Percentiles rank a stretch among this genome's conserved stretches.
Evolutionary conservation across 2,329 filamentous ascomycete genomes (phyloP).

Genomic region (Fusarium anguioides): DNA sequence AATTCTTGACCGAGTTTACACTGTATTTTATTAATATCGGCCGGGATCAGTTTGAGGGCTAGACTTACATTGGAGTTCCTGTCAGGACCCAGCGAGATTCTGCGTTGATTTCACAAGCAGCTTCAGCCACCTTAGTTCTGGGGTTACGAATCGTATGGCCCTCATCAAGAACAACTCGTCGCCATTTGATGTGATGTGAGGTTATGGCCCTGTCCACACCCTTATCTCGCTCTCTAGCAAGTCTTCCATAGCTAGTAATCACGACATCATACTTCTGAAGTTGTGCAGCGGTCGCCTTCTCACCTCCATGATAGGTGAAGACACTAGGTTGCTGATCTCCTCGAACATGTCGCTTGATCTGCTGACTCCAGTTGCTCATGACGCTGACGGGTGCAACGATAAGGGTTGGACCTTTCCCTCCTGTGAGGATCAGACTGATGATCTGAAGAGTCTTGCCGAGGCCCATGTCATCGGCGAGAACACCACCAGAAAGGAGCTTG

Average conservation of each 20-base stretch:
- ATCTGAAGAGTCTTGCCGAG: slow-evolving; percentile 89
- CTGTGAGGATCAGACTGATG: slow-evolving; percentile 78
- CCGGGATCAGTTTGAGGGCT: neutral
- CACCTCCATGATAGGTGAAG: slow-evolving; percentile 78
- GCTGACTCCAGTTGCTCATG: slow-evolving; percentile 90
- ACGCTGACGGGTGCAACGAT: slow-evolving; percentile 86
- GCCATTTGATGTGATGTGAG: slow-evolving; percentile 68
- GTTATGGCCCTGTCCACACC: slow-evolving; percentile 56
- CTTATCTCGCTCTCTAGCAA: slow-evolving; percentile 71
- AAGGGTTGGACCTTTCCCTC: slow-evolving; percentile 71
- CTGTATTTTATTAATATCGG: slow-evolving; percentile 50
- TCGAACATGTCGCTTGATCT: slow-evolving; percentile 78
- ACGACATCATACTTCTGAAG: slow-evolving; percentile 78
- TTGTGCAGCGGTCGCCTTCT: slow-evolving; percentile 65
- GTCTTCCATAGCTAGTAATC: slow-evolving; percentile 84
- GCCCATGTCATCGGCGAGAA: slow-evolving; percentile 91
- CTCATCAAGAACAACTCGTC: slow-evolving; percentile 83
- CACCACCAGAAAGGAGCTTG: slow-evolving; percentile 79
- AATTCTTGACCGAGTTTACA: slow-evolving; percentile 82
- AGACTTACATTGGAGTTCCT: slow-evolving; percentile 78
- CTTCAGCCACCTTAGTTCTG: slow-evolving; percentile 75
- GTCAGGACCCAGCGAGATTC: slow-evolving; percentile 82
- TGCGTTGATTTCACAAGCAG: slow-evolving; percentile 74
- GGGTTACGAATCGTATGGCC: slow-evolving; percentile 85
- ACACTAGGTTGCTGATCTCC: slow-evolving; percentile 71